phyloP scores from a whole-genome alignment of 2,329 filamentous ascomycete genomes.

The Claviceps sp. region DNA sequence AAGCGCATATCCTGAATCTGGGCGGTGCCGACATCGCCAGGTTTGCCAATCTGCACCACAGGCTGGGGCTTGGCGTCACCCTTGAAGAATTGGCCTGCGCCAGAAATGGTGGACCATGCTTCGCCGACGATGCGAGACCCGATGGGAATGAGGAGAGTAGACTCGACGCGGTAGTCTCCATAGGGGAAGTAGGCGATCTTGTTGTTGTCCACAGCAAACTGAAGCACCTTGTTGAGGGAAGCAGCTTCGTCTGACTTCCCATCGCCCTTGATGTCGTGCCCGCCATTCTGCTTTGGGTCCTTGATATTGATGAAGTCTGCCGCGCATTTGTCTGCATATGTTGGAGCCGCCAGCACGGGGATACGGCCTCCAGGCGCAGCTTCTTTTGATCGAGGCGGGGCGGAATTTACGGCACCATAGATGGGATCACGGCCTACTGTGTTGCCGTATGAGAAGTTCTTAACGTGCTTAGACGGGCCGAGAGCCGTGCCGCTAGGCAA shows the following conservation, averaged over 20 bases:
- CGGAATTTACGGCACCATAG: conserved; percentile 21
- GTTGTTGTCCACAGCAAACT: conserved; percentile 19
- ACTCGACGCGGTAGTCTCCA: conserved; percentile 15
- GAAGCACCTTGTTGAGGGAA: conserved; percentile 24
- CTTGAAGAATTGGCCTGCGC: conserved; percentile 29
- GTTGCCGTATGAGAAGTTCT: conserved; percentile 29
- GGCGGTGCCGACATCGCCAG: conserved; percentile 33
- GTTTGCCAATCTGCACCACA: conserved; percentile 36
- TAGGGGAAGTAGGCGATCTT: conserved; percentile 18
- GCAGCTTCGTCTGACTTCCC: conserved; percentile 23
- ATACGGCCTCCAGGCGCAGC: conserved; percentile 24
- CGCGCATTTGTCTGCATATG: conserved; percentile 20
- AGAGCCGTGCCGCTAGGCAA: conserved; percentile 19
- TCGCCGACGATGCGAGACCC: conserved; percentile 42
- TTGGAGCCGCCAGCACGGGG: conserved; percentile 25
- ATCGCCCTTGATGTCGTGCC: conserved; percentile 22
- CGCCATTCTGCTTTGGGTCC: conserved; percentile 20
- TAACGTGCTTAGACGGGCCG: conserved; percentile 17
- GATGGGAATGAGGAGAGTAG: conserved; percentile 14
- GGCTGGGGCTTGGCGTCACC: conserved; percentile 30
- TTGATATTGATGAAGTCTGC: conserved; percentile 22
- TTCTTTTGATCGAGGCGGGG: conserved; percentile 18
- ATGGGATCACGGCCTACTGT: conserved; percentile 26
- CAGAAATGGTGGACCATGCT: conserved; percentile 38
- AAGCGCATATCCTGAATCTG: conserved; percentile 40